phyloP scores from a whole-genome alignment of 805 yeast genomes.

The Kodamaea jinghongensis region DNA sequence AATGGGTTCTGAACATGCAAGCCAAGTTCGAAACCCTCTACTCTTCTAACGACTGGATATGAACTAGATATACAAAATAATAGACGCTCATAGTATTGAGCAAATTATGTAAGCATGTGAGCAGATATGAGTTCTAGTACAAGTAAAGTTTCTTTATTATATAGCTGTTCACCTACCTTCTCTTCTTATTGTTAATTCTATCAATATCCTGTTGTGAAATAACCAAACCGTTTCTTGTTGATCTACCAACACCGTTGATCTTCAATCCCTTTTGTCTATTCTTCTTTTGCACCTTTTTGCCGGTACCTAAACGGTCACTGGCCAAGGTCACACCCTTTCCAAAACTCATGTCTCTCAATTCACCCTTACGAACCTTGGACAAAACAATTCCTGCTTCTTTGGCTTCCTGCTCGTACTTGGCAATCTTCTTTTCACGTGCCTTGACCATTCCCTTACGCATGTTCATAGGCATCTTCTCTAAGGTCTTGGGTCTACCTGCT shows the following conservation, averaged over 20 bases:
- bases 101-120: no score
- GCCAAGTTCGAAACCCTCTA: no score
- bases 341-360: constrained; percentile 52
- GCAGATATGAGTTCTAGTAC: not conserved
- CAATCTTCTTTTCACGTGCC: constrained; percentile 50
- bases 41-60: no score
- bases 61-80: no score
- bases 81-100: no score
- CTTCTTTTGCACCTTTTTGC: constrained; percentile 36
- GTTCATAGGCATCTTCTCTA: constrained; percentile 85
- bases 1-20: no score
- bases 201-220: constrained; percentile 68
- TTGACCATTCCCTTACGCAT: constrained; percentile 81
- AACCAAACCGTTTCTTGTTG: constrained; percentile 75
- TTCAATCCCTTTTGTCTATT: constrained; percentile 75
- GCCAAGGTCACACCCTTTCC: constrained; percentile 53
- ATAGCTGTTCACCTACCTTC: constrained; percentile 8
- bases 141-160: constrained; percentile 3
- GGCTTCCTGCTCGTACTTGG: constrained; percentile 71
- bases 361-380: constrained; percentile 66
- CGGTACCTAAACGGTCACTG: constrained; percentile 52
- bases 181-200: constrained; percentile 24
- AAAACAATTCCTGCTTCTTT: constrained; percentile 87
- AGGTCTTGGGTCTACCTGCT: constrained; percentile 42
- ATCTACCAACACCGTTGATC: constrained; percentile 71